Evolutionary conservation across 768 basidiomycete genomes (phyloP), one percentile per base, ranked within the genome.

Genomic region (Psilocybe cyanescens): DNA sequence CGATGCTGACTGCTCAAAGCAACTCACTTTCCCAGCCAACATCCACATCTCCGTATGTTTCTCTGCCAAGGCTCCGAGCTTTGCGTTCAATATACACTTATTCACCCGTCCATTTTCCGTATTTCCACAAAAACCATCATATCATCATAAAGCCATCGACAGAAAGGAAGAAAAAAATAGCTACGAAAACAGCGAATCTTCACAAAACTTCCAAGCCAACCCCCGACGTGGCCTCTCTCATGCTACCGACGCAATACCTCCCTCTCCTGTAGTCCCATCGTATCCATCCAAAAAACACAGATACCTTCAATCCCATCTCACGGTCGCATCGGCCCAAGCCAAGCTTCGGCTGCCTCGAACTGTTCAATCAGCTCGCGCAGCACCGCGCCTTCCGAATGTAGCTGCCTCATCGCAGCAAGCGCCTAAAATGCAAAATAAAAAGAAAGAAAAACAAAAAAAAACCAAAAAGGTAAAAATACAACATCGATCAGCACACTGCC

Each of bases 331-430:
- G 95, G 95, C 65, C 86, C 88, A 66, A 98, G 80, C 95, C 95
- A 98, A 61, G 86, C 87, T 75, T 99, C 94, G 14, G 97, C 97
- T 54, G 88, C 89, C 79, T 98, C 95, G 77, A 98, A 99, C 79
- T 96, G 92, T 76, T 94, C 91, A 75, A 94, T 92, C 79, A 99
- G 77, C 74, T 96, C 94, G 59, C 86, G 85, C 74, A 91, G 77
- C 46, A 96, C 92, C 39, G 89, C 84, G 49, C 86, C 84, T 74
- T 95, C 93, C 49, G 88, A 84, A 74, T 92, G 91, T 74, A 99
- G 81, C 68, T 92, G 89, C 76, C 95, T 83, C 84, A 98, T 93
- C 74, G 94, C 94, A 59, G 86, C 84, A 75, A 97, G 84, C 70
- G 92, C 86, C 91, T 93, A 78, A 57, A 68, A 60, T 63, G 30